These are phyloP conservation scores for Spathaspora girioi DNA, from an alignment of 805 yeast genomes.

Conservation along the genomic window DNA sequence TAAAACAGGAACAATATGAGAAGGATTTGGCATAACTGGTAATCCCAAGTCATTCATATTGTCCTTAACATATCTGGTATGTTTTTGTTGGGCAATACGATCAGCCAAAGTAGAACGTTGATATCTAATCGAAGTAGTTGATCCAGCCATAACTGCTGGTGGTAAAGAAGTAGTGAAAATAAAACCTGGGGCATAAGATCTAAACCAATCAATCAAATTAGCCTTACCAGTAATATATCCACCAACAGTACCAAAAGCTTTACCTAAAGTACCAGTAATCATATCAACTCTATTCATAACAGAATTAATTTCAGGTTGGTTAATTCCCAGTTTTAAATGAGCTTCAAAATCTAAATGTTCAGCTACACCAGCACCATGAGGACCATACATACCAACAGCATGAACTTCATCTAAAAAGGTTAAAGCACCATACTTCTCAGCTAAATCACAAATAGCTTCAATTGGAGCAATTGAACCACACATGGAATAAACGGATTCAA, in stretches of 20 bases:
- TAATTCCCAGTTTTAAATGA: slow-evolving; percentile 66
- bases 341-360: slow-evolving; percentile 90
- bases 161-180: slow-evolving; percentile 96
- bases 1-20: slow-evolving; percentile 93
- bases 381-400: slow-evolving; percentile 98
- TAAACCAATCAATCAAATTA: slow-evolving; percentile 85
- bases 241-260: slow-evolving; percentile 95
- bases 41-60: slow-evolving; percentile 68
- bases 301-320: slow-evolving; percentile 45
- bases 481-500: slow-evolving; percentile 97
- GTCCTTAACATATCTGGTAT: slow-evolving; percentile 80
- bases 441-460: slow-evolving; percentile 87
- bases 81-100: slow-evolving; percentile 79
- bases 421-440: slow-evolving; percentile 95
- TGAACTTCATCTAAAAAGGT: slow-evolving; percentile 98
- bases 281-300: slow-evolving; percentile 90
- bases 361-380: slow-evolving; percentile 99
- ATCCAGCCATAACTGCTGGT: slow-evolving; percentile 97
- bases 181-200: slow-evolving; percentile 96
- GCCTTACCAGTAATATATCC: slow-evolving; percentile 93
- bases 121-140: slow-evolving; percentile 79
- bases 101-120: slow-evolving; percentile 75
- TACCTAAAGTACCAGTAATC: slow-evolving; percentile 96
- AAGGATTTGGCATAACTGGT: slow-evolving; percentile 96
- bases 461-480: slow-evolving; percentile 97